Evolutionary conservation across 768 basidiomycete species (phyloP).

Genomic region (Terana coerulea): DNA sequence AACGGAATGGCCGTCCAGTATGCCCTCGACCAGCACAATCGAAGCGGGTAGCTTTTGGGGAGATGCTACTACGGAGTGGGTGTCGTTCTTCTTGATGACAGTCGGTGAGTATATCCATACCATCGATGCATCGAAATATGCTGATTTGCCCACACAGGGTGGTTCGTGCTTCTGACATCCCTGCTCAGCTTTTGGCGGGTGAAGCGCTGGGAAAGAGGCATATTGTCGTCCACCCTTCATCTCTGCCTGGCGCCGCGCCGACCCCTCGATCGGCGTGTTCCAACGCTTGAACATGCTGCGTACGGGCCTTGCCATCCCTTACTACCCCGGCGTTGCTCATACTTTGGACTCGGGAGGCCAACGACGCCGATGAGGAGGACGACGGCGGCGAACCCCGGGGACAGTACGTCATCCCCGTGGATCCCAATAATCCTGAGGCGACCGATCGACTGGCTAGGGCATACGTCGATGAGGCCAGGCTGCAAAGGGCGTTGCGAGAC

Average conservation of each 20-base stretch:
- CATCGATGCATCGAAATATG: not conserved
- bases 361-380: slow-evolving; percentile 7
- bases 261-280: slow-evolving; percentile 31
- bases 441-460: slow-evolving; percentile 42
- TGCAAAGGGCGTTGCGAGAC: slow-evolving; percentile 56
- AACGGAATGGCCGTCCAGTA: slow-evolving; percentile 9
- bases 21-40: slow-evolving; percentile 13
- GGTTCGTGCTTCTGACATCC: slow-evolving; percentile 89
- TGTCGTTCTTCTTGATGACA: slow-evolving; percentile 94
- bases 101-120: slow-evolving; percentile 44
- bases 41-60: slow-evolving; percentile 16
- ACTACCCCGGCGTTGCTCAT: slow-evolving; percentile 9
- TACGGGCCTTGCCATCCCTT: slow-evolving; percentile 27
- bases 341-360: not conserved
- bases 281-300: slow-evolving; percentile 27
- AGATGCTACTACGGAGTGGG: slow-evolving; percentile 84
- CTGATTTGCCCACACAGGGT: slow-evolving; percentile 41
- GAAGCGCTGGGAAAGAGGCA: slow-evolving; percentile 82
- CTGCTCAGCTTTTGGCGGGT: slow-evolving; percentile 89
- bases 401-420: slow-evolving; percentile 38
- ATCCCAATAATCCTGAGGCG: slow-evolving; percentile 39
- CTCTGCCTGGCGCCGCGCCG: no score
- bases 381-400: slow-evolving; percentile 14
- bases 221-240: no score
- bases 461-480: slow-evolving; percentile 48